Evolutionary conservation across 2,329 filamentous ascomycete species (phyloP), one percentile per base, ranked within the genome.

Genomic region (Davidsoniella virescens): DNA sequence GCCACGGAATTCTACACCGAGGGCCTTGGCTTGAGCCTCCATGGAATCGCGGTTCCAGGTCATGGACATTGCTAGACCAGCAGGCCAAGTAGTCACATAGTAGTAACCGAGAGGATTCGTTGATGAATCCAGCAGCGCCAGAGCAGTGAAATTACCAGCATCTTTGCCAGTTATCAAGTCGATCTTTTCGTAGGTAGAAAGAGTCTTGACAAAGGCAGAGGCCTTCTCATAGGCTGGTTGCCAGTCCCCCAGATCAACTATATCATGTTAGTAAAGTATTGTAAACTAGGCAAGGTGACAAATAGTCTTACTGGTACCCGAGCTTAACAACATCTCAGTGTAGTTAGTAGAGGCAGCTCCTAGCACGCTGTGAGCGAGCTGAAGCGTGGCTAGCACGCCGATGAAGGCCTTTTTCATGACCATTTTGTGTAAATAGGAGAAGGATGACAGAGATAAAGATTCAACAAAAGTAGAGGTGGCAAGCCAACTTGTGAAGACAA

Each of bases 21-120:
- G 71, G 46, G 75, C 82, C 54, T 72, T 70, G 1, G 83, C 86
- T 14, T 84, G 74, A 57, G 78, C 67, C 50, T 80, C 76, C 65
- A 92, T 87, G 45, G 92, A 67, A 2, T 79, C 72, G 44, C 78
- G 74, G 60, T 87, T 86, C 84, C 84, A 93, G 0, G 84, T 92
- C 2, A 83, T 76, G 0, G 82, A 86, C 0, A 82, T 80, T 2
- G 84, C 85, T 47, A 93, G 76, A 1, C 83, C 85, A 0, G 86
- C 84, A 0, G 86, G 83, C 60, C 87, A 92, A 0, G 84, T 82
- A 8, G 82, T 87, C 44, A 76, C 75, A 48, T 54, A 72, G 0
- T 84, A 85, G 58, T 87, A 88, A 52, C 72, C 71, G 55, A 78
- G 74, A 23, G 56, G 56, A 14, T 70, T 67, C 26, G 65, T 62